Conservation (phyloP, 306 rosid species). For the Boehmeria nivea region DNA sequence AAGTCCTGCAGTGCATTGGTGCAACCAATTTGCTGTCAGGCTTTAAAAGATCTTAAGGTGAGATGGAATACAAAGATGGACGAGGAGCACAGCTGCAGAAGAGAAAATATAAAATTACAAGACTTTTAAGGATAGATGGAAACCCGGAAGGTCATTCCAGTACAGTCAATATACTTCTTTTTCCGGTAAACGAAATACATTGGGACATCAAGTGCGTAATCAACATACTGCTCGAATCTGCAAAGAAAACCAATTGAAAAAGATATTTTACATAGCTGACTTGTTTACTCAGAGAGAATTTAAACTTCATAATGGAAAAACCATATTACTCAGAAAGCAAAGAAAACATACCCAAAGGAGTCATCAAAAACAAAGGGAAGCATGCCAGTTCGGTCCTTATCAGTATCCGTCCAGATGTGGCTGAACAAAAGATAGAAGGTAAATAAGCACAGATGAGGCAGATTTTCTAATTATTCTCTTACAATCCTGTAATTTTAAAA, state of each 20-base stretch:
- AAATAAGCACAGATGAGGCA: constrained; percentile 9
- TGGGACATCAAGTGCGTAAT: constrained; percentile 96
- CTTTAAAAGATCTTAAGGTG: background rate
- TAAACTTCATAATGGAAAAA: background rate
- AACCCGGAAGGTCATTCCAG: constrained; percentile 97
- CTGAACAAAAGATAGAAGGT: constrained; percentile 40
- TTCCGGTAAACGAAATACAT: constrained; percentile 91
- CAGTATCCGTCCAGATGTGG: constrained; percentile 94
- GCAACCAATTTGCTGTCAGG: constrained; percentile 2
- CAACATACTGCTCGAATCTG: constrained; percentile 96
- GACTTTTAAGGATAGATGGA: constrained; percentile 30
- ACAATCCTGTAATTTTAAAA: too few species aligned
- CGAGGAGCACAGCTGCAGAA: background rate
- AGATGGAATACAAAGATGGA: background rate
- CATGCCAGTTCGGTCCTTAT: constrained; percentile 84
- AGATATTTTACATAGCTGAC: constrained; percentile 12
- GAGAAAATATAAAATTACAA: constrained; percentile 13
- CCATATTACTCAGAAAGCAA: background rate
- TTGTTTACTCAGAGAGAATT: constrained; percentile 15
- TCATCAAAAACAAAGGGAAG: constrained; percentile 93
- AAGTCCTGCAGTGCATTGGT: constrained; percentile 62
- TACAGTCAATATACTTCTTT: constrained; percentile 70
- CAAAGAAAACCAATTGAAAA: constrained; percentile 21
- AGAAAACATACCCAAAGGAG: constrained; percentile 61
- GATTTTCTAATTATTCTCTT: too few species aligned